Evolutionary conservation across 129 eudicot species (phyloP).

Genomic region (Dittrichia graveolens): DNA sequence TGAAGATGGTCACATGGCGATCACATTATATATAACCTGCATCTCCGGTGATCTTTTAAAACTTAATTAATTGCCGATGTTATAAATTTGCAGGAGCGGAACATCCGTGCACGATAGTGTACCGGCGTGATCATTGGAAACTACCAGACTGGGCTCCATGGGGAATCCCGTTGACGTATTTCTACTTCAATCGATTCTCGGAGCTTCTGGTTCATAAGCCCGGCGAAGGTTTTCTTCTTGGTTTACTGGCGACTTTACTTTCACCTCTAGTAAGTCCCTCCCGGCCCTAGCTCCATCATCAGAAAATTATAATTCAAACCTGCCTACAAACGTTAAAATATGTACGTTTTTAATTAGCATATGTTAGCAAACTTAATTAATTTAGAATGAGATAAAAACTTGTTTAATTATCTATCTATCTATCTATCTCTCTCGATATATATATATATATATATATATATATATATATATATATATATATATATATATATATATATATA

Average conservation of each 20-base stretch:
- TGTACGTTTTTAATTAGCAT: no score
- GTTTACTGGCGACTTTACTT: conserved; percentile 52
- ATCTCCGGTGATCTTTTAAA: neutral
- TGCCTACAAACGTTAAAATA: no score
- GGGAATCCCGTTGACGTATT: conserved; percentile 48
- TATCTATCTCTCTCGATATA: no score
- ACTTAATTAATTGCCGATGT: neutral
- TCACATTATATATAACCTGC: neutral
- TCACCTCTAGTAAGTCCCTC: conserved; percentile 54
- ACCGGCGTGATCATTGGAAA: conserved; percentile 54
- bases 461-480: no score
- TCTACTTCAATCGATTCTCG: conserved; percentile 53
- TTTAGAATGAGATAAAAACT: no score
- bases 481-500: no score
- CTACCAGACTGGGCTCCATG: conserved; percentile 53
- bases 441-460: no score
- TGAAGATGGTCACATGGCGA: neutral
- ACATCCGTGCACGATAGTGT: conserved; percentile 51
- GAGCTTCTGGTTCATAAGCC: conserved; percentile 68
- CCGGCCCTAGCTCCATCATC: no score
- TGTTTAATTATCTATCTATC: no score
- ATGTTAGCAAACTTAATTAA: no score
- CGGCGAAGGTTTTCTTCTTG: conserved; percentile 49
- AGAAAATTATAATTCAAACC: no score
- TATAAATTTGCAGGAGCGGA: conserved; percentile 39